These are phyloP conservation scores for Penicillium rolfsii DNA, from an alignment of 2,329 filamentous ascomycete genomes.

Conservation along the genomic window DNA sequence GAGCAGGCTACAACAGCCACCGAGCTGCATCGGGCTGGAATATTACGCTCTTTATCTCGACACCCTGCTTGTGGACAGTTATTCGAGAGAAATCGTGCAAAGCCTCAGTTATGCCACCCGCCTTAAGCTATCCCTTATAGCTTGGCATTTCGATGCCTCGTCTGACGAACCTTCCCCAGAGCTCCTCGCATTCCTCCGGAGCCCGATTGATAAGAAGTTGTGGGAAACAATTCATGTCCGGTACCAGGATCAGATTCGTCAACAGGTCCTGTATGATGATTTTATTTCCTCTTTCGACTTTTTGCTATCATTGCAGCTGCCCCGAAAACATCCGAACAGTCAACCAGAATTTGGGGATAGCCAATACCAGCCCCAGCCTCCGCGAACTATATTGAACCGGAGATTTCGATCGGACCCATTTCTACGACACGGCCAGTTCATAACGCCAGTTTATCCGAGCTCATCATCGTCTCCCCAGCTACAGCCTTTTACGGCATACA, in stretches of 20 bases:
- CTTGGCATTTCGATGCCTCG: neutral
- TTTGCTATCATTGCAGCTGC: neutral
- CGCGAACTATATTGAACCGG: neutral
- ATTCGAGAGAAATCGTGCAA: neutral
- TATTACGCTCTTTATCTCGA: neutral
- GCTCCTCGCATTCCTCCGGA: neutral
- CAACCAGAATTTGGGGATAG: neutral
- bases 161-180: neutral
- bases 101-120: neutral
- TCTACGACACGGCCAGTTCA: neutral
- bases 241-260: neutral
- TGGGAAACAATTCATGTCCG: neutral
- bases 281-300: neutral
- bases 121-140: neutral
- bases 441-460: neutral
- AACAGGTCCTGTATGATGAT: neutral
- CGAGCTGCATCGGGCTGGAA: neutral
- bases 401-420: neutral
- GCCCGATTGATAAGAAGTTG: neutral
- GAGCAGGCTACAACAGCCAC: neutral
- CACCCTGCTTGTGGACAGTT: neutral
- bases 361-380: neutral
- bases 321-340: neutral
- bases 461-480: neutral
- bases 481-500: too few relatives aligned